A percentile compares a stretch with the other conserved stretches of the same genome.
These are phyloP conservation scores for Kodamaea lidongshanica DNA, from an alignment of 805 yeast species.

Conservation along the genomic window DNA sequence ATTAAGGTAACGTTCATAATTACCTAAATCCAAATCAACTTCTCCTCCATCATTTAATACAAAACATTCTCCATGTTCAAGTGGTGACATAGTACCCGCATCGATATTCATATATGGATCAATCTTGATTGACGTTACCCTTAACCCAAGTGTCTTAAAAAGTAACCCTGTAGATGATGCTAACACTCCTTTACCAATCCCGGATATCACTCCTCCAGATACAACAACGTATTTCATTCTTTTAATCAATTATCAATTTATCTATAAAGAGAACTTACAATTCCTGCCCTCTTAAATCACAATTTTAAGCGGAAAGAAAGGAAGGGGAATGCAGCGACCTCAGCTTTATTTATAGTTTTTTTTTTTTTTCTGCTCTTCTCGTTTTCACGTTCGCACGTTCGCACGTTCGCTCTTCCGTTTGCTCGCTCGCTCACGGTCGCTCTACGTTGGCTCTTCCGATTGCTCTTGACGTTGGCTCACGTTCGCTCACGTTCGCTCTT, in stretches of 20 bases:
- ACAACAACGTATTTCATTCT: constrained; percentile 97
- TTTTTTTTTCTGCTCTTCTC: constrained; percentile 6
- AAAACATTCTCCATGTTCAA: constrained; percentile 98
- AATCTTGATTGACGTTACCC: constrained; percentile 95
- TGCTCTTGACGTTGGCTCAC: too few relatives aligned
- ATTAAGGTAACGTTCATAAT: constrained; percentile 93
- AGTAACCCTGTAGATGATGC: constrained; percentile 97
- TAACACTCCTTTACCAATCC: constrained; percentile 97
- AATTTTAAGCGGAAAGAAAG: constrained; percentile 42
- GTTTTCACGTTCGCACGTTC: too few relatives aligned
- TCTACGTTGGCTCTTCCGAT: too few relatives aligned
- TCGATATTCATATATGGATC: constrained; percentile 99
- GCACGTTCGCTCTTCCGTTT: too few relatives aligned
- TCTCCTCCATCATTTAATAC: constrained; percentile 99
- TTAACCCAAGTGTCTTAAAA: constrained; percentile 85
- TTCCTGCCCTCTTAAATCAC: constrained; percentile 37
- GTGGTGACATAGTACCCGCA: constrained; percentile 99
- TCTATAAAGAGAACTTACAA: constrained; percentile 7
- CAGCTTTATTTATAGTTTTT: constrained; percentile 10
- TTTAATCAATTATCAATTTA: too few relatives aligned
- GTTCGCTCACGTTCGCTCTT: too few relatives aligned
- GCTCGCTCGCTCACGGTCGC: too few relatives aligned
- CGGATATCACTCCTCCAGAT: constrained; percentile 98
- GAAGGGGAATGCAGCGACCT: constrained; percentile 10
- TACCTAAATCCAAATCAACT: constrained; percentile 95